Percentiles rank a stretch among this genome's conserved stretches.
Evolutionary conservation across 371 early-diverging fungal species (phyloP).

Genomic region (Mortierella sp.): DNA sequence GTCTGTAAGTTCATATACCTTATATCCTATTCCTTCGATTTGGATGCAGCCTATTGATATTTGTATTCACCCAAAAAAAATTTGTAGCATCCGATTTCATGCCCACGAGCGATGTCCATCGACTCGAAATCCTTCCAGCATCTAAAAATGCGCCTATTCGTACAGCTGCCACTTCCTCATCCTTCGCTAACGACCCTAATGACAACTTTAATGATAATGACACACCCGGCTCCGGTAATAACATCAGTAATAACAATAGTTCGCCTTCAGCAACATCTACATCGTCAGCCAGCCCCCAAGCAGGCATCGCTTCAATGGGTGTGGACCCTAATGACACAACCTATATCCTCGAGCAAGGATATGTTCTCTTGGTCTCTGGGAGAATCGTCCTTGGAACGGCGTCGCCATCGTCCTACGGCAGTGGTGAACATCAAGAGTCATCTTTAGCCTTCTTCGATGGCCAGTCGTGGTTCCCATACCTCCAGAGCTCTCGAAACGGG

Average conservation of each 20-base stretch:
- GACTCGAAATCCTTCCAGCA: slow-evolving; percentile 40
- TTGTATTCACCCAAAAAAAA: background rate
- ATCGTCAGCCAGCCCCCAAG: background rate
- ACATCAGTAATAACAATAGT: background rate
- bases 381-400: slow-evolving; percentile 33
- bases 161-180: background rate
- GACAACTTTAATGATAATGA: slow-evolving; percentile 7
- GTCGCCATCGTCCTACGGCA: slow-evolving; percentile 1
- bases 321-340: slow-evolving; percentile 33
- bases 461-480: slow-evolving; percentile 71
- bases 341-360: slow-evolving; percentile 44
- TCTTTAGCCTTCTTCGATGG: slow-evolving; percentile 78
- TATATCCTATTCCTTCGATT: background rate
- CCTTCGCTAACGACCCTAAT: slow-evolving; percentile 9
- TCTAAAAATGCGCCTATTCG: slow-evolving; percentile 31
- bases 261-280: background rate
- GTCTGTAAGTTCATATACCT: slow-evolving; percentile 42
- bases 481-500: slow-evolving; percentile 62
- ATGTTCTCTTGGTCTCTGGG: slow-evolving; percentile 39
- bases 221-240: background rate
- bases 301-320: background rate
- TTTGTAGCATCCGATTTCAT: slow-evolving; percentile 32
- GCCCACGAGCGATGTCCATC: slow-evolving; percentile 41
- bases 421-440: slow-evolving; percentile 53
- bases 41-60: background rate